Conservation (phyloP, 2,329 filamentous ascomycete species). For the Aspergillus aculeatinus region DNA sequence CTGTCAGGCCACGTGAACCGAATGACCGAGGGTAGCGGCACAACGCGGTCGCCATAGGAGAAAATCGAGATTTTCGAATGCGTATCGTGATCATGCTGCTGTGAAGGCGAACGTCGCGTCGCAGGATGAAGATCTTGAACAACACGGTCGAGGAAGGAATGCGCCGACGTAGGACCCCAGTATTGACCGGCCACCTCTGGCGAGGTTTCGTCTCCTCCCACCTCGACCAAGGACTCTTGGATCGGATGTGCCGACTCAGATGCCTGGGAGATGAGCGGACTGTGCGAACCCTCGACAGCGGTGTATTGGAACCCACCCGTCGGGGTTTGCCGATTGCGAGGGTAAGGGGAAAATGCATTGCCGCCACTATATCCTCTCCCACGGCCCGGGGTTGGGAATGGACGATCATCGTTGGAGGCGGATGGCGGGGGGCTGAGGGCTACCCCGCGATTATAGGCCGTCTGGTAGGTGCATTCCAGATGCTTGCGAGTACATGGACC, state of each 20-base stretch:
- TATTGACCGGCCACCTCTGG: slow-evolving; percentile 22
- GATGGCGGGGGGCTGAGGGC: slow-evolving; percentile 21
- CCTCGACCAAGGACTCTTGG: background rate
- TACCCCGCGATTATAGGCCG: slow-evolving; percentile 24
- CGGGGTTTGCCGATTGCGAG: background rate
- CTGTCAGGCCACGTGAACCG: slow-evolving; percentile 22
- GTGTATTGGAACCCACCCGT: background rate
- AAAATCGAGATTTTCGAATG: slow-evolving; percentile 18
- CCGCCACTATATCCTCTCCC: too few relatives aligned
- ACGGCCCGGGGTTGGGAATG: background rate
- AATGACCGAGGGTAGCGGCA: slow-evolving; percentile 8
- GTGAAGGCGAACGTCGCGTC: too few relatives aligned
- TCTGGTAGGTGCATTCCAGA: slow-evolving; percentile 21
- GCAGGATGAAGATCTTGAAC: slow-evolving; percentile 19
- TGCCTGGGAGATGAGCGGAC: background rate
- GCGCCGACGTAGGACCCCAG: slow-evolving; percentile 25
- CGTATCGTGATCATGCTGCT: too few relatives aligned
- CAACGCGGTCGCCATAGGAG: slow-evolving; percentile 21
- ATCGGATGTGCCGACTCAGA: background rate
- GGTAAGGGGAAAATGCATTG: too few relatives aligned
- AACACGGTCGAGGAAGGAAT: slow-evolving; percentile 24
- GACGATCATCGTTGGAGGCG: background rate
- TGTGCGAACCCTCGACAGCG: background rate
- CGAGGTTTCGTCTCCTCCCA: slow-evolving; percentile 1
- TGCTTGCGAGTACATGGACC: slow-evolving; percentile 19